These are phyloP conservation scores for Microthyrium microscopicum DNA, from an alignment of 2,329 filamentous ascomycete genomes.

Conservation along the genomic window DNA sequence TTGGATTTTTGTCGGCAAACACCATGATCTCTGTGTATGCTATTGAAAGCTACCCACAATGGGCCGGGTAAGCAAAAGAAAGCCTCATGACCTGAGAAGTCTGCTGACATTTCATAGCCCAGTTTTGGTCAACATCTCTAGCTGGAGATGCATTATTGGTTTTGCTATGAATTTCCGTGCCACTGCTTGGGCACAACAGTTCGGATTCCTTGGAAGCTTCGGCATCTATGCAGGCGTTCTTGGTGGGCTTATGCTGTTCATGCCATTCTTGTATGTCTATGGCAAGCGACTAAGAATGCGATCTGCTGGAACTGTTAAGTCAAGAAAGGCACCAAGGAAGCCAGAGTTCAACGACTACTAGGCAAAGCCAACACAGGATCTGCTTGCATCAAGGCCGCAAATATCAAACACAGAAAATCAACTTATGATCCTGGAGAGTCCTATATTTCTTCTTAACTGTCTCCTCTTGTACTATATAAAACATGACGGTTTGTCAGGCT, in stretches of 20 bases:
- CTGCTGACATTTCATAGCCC: slow-evolving; percentile 8
- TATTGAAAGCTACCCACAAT: slow-evolving; percentile 16
- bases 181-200: slow-evolving; percentile 14
- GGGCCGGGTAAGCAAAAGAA: slow-evolving; percentile 12
- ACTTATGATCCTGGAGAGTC: too few species aligned
- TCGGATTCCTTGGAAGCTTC: slow-evolving; percentile 15
- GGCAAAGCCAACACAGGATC: too few species aligned
- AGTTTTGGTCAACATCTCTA: slow-evolving; percentile 16
- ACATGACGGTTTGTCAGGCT: too few species aligned
- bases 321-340: too few species aligned
- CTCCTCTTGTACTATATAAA: too few species aligned
- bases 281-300: slow-evolving; percentile 7
- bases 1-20: slow-evolving; percentile 16
- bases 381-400: too few species aligned
- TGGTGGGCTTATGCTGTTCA: slow-evolving; percentile 11
- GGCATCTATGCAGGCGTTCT: slow-evolving; percentile 16
- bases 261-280: slow-evolving; percentile 14
- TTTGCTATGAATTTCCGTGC: slow-evolving; percentile 15
- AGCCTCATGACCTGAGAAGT: neutral
- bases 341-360: too few species aligned
- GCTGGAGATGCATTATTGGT: slow-evolving; percentile 16
- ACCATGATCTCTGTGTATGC: slow-evolving; percentile 17
- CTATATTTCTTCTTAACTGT: too few species aligned
- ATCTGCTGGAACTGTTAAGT: slow-evolving; percentile 6
- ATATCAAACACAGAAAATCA: too few species aligned